Percentiles rank a stretch among this genome's conserved stretches.
Conservation (phyloP, 257 asterid genomes). For the Catharanthus roseus region DNA sequence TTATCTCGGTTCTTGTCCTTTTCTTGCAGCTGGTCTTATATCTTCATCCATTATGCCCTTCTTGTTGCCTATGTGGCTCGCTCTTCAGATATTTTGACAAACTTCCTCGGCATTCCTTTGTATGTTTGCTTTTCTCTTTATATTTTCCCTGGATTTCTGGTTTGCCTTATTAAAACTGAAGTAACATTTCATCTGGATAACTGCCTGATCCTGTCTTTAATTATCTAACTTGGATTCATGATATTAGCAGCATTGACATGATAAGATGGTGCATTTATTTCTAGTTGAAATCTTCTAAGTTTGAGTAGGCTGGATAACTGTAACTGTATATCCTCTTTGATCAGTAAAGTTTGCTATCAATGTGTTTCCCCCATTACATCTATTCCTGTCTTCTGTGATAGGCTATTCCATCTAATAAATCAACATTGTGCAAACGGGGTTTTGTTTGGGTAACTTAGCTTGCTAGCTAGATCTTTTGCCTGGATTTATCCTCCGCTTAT, state of each 20-base stretch:
- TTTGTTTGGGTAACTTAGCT: background rate
- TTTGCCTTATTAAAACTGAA: background rate
- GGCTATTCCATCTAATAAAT: background rate
- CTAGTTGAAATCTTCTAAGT: background rate
- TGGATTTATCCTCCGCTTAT: background rate
- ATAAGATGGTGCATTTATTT: background rate
- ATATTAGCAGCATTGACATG: background rate
- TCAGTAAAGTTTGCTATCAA: background rate
- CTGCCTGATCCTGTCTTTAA: background rate
- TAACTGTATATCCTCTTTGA: background rate
- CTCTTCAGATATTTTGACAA: conserved; percentile 80
- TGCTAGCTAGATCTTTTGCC: background rate
- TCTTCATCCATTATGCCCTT: conserved; percentile 90
- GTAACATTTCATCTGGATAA: background rate
- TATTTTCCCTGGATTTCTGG: background rate
- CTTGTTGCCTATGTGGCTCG: conserved; percentile 96
- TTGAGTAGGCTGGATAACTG: background rate
- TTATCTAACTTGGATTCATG: background rate
- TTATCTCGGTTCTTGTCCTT: conserved; percentile 20
- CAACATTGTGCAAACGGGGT: background rate
- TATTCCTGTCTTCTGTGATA: background rate
- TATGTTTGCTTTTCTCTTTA: conserved; percentile 27
- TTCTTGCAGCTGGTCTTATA: conserved; percentile 88
- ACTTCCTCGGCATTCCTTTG: conserved; percentile 74
- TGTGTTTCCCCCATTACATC: background rate